Base-by-base conservation (phyloP, 768 basidiomycete species). In the Ramaria sp. region DNA sequence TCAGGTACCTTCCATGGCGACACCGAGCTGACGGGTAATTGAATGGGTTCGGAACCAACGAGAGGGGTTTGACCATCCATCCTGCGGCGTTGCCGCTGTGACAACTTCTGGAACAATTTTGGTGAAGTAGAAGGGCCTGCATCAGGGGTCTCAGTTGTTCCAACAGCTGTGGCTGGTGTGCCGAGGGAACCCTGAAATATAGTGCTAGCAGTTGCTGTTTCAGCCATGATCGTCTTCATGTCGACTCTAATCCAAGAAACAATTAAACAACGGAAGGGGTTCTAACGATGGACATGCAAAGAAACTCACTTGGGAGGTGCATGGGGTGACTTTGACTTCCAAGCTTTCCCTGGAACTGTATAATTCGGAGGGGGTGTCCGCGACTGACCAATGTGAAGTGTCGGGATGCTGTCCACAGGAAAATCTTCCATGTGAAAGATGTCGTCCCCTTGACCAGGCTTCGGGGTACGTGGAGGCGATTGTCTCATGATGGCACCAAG, bases 151-250 rank as follows among this genome's bases (percentile, higher is more conserved):
- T 24, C 32, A 34, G 30, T 51, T 10, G 9, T 38, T 2, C 15
- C 22, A 45, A 41, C 58, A 10, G 60, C 32, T 38, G 57, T 24
- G 45, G 62, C 22, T 13, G 32, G 32, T 34, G 32, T 9, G 32
- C 7, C n/a, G n/a, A 13, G 13, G 32, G 13, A 34, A 34, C 13
- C 3, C 8, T 32, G 10, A 32, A 10, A 10, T 32, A 48, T 55
- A 18, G 56, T 55, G 15, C 49, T 61, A 52, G 60, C 66, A 28
- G 57, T 65, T 38, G 3, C 56, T 49, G 83, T 77, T 66, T 93
- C 93, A 0, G 85, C 88, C 78, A 97, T 89, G 55, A 97, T 79
- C 15, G 78, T 69, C 61, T 85, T 86, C 78, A 97, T 83, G 63
- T 95, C 88, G 12, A 83, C 78, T 22, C 87, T 92, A 57, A 8